Conservation (phyloP, 345 rosid species). For the Pseudoturritis turrita region DNA sequence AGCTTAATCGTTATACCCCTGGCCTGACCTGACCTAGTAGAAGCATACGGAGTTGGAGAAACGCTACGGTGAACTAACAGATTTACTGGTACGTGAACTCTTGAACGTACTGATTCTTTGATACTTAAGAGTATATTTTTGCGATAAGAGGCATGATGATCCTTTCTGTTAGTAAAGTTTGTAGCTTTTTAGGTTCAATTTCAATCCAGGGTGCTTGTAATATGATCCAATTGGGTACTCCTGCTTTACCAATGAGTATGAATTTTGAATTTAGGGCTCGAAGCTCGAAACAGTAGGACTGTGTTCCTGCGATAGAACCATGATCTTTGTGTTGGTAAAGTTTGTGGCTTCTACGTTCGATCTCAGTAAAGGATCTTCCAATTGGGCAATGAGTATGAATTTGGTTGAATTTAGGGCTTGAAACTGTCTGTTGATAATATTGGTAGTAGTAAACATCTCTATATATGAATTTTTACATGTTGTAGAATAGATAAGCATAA, state of each 20-base stretch:
- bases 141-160: no score
- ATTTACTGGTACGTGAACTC: conserved; percentile 66
- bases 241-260: background rate
- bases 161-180: background rate
- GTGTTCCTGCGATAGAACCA: background rate
- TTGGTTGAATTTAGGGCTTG: background rate
- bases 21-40: conserved; percentile 47
- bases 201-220: background rate
- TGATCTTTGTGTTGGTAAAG: background rate
- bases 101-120: background rate
- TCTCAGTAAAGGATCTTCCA: background rate
- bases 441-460: background rate
- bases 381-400: background rate
- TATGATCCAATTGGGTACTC: background rate
- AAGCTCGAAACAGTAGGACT: background rate
- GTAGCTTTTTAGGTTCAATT: conserved; percentile 2
- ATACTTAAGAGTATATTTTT: background rate
- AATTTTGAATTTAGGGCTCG: background rate
- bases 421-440: background rate
- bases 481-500: no score
- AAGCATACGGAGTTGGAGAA: conserved; percentile 98
- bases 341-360: conserved; percentile 6
- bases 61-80: conserved; percentile 95
- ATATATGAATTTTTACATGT: background rate
- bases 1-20: conserved; percentile 31